Conservation (phyloP, 2,329 filamentous ascomycete genomes). For the Xylaria sp. region DNA sequence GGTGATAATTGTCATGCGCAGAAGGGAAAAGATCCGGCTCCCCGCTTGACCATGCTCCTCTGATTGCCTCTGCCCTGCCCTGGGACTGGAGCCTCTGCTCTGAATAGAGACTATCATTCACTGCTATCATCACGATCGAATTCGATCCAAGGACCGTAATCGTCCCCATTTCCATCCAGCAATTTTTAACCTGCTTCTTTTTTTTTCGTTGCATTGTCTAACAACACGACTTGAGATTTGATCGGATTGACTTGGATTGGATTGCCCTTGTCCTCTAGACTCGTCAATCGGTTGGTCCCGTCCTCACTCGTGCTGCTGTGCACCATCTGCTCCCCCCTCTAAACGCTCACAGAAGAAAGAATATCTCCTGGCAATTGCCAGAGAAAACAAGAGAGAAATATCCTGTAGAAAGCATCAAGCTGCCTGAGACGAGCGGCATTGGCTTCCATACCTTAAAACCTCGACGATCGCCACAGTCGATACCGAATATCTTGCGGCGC, state of each 20-base stretch:
- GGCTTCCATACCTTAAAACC: conserved; percentile 15
- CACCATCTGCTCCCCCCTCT: conserved; percentile 3
- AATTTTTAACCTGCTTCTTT: neutral
- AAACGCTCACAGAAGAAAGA: conserved; percentile 1
- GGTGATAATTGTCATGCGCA: conserved; percentile 26
- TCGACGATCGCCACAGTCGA: conserved; percentile 16
- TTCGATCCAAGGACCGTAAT: neutral
- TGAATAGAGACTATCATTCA: neutral
- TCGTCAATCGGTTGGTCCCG: neutral
- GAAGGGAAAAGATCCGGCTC: conserved; percentile 23
- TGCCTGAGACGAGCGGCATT: conserved; percentile 19
- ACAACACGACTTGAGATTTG: neutral
- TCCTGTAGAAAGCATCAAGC: conserved; percentile 14
- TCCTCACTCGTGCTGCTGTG: neutral
- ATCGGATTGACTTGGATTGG: conserved; percentile 1
- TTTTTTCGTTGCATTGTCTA: neutral
- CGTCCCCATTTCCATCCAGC: neutral
- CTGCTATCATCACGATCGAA: no score
- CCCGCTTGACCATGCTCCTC: conserved; percentile 21
- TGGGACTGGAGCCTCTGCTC: neutral
- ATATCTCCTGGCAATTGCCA: conserved; percentile 19
- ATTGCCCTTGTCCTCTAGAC: conserved; percentile 2
- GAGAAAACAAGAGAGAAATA: neutral
- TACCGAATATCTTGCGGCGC: conserved; percentile 22
- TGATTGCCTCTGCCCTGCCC: conserved; percentile 11